Evolutionary conservation across 768 basidiomycete genomes (phyloP).

Genomic region (Megacollybia marginata): DNA sequence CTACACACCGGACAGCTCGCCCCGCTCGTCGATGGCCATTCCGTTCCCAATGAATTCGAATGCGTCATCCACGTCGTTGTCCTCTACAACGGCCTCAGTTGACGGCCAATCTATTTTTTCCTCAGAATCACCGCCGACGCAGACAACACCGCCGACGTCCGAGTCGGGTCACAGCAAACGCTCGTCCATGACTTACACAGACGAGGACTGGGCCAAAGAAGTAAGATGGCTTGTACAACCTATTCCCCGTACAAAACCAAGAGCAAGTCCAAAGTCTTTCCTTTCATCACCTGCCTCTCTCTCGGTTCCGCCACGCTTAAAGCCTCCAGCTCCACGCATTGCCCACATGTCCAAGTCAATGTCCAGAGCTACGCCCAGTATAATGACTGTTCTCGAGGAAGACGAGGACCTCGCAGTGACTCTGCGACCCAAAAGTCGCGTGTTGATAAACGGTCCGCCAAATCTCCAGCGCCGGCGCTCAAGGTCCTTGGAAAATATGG

Average conservation of each 20-base stretch:
- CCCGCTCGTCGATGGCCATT: slow-evolving; percentile 35
- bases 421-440: slow-evolving; percentile 4
- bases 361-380: slow-evolving; percentile 28
- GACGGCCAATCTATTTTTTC: slow-evolving; percentile 35
- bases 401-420: slow-evolving; percentile 30
- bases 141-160: slow-evolving; percentile 25
- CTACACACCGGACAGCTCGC: slow-evolving; percentile 56
- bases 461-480: slow-evolving; percentile 16
- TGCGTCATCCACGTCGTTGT: slow-evolving; percentile 20
- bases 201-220: slow-evolving; percentile 63
- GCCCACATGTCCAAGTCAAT: slow-evolving; percentile 18
- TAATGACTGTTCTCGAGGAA: slow-evolving; percentile 45
- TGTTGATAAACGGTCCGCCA: slow-evolving; percentile 7
- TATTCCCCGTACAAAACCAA: slow-evolving; percentile 2
- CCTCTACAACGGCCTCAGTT: slow-evolving; percentile 33
- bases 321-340: slow-evolving; percentile 8
- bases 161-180: slow-evolving; percentile 18
- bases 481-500: not conserved
- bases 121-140: slow-evolving; percentile 23
- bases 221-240: slow-evolving; percentile 49
- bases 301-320: slow-evolving; percentile 1
- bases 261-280: slow-evolving; percentile 1
- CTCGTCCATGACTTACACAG: slow-evolving; percentile 31
- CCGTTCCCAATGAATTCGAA: slow-evolving; percentile 20
- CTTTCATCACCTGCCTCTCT: slow-evolving; percentile 13